Base-by-base conservation (phyloP, 2,329 filamentous ascomycete genomes). In the Thielaviopsis ethacetica region DNA sequence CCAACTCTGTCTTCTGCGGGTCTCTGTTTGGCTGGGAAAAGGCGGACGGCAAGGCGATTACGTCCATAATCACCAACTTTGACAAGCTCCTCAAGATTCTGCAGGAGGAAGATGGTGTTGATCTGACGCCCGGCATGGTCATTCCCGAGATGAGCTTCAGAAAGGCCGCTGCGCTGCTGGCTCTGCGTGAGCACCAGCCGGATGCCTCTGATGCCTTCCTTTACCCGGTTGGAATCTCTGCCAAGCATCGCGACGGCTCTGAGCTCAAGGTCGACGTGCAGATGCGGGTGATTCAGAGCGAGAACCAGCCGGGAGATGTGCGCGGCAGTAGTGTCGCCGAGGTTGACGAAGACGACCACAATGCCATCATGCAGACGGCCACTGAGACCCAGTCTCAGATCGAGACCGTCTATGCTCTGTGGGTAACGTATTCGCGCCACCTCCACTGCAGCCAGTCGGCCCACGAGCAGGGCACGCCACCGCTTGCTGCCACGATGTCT, bases 131-230 rank as follows among this genome's bases (percentile, higher is more conserved):
- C 69, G 93, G 93, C n/a, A 91, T 96, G 66, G 91, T 98, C 17
- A 86, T 98, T 59, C 91, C 93, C 1, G 93, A 98, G 69, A 91
- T 96, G 68, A 94, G 88, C 67, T 97, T 98, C 72, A 83, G 93
- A 60, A 84, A 91, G 64, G 93, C 93, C 6, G 82, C 89, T 60
- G 89, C 90, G 3, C 80, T 95, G 57, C 77, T 95, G 24, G 86
- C 88, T 1, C 76, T 97, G 59, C 84, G 87, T 59, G 88, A 96
- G 68, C 89, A 88, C 27, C 87, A 84, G 53, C 81, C 84, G 52
- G 88, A 95, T 71, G 86, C 85, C 7, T 80, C 85, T 0, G 81
- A 84, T 1, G 83, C 86, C 50, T 95, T 97, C 68, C 72, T 95
- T 53, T 82, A 86, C 58, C 90, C 93, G 1, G 86, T 88, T 64